Conservation (phyloP, 2,329 filamentous ascomycete genomes). For the Cadophora gregata region DNA sequence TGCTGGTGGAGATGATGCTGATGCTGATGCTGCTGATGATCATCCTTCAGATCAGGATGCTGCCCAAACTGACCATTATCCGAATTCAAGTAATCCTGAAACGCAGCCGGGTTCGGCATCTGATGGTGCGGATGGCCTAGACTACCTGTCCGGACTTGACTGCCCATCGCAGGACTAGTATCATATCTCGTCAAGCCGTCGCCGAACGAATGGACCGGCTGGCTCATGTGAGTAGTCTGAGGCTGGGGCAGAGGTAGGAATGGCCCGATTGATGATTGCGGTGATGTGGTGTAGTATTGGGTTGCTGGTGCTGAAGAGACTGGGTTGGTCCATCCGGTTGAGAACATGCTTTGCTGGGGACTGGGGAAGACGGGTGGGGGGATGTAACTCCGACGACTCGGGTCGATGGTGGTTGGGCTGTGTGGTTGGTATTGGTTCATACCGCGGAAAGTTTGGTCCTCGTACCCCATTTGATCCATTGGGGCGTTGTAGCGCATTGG, state of each 20-base stretch:
- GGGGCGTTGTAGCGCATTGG: constrained; percentile 25
- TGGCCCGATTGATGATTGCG: constrained; percentile 31
- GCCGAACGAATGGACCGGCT: constrained; percentile 26
- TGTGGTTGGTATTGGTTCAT: constrained; percentile 27
- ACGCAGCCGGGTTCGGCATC: constrained; percentile 3
- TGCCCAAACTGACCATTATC: constrained; percentile 9
- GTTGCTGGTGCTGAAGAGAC: constrained; percentile 25
- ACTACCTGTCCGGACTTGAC: constrained; percentile 30
- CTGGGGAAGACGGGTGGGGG: constrained; percentile 25
- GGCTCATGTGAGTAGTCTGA: constrained; percentile 29
- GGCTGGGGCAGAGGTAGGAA: constrained; percentile 28
- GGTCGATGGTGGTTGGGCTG: constrained; percentile 31
- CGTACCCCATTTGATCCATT: constrained; percentile 29
- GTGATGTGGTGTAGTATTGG: constrained; percentile 34
- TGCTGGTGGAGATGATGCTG: constrained; percentile 23
- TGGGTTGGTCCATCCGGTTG: constrained; percentile 23
- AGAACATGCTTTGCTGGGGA: constrained; percentile 31
- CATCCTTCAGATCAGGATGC: constrained; percentile 23
- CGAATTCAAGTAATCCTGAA: constrained; percentile 17
- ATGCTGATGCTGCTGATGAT: constrained; percentile 24
- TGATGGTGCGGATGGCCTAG: constrained; percentile 27
- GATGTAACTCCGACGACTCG: constrained; percentile 26
- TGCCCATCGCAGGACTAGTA: constrained; percentile 22
- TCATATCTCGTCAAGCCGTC: constrained; percentile 34
- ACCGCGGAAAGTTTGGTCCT: constrained; percentile 17